Percentiles rank a stretch among this genome's conserved stretches.
Conservation (phyloP, 2,329 filamentous ascomycete genomes). For the Neospermospora avenae region DNA sequence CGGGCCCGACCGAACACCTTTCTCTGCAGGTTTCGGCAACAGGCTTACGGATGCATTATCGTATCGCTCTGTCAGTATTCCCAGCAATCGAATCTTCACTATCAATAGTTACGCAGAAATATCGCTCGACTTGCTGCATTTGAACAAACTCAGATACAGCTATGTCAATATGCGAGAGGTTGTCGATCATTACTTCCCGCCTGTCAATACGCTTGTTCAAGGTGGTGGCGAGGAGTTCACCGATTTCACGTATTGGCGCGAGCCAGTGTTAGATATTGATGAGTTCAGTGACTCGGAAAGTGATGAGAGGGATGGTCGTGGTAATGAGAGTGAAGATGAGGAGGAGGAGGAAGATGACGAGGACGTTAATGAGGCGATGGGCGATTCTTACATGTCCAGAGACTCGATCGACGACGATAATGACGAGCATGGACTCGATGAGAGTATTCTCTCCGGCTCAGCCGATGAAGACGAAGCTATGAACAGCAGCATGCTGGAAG, state of each 20-base stretch:
- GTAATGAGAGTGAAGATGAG: conserved; percentile 49
- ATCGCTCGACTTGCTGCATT: conserved; percentile 79
- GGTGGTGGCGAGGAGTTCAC: conserved; percentile 93
- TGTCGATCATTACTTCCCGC: conserved; percentile 97
- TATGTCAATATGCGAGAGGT: conserved; percentile 97
- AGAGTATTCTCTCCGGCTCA: conserved; percentile 29
- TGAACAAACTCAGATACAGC: conserved; percentile 94
- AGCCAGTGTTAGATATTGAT: conserved; percentile 76
- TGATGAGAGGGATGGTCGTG: conserved; percentile 51
- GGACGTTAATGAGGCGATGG: conserved; percentile 49
- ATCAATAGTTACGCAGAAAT: conserved; percentile 99
- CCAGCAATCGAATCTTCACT: conserved; percentile 90
- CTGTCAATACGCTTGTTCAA: conserved; percentile 80
- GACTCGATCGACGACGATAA: conserved; percentile 47
- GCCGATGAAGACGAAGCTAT: conserved; percentile 29
- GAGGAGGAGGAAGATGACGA: conserved; percentile 49
- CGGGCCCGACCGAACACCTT: conserved; percentile 71
- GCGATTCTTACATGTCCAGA: conserved; percentile 55
- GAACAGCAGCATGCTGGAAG: conserved; percentile 32
- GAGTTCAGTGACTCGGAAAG: conserved; percentile 85
- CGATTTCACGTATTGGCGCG: conserved; percentile 96
- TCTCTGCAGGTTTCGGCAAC: conserved; percentile 97
- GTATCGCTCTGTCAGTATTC: conserved; percentile 94
- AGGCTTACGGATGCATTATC: conserved; percentile 93
- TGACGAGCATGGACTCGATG: conserved; percentile 32